A percentile compares a stretch with the other conserved stretches of the same genome.
Conservation (phyloP, 805 yeast species). For the Schwanniomyces sp. region DNA sequence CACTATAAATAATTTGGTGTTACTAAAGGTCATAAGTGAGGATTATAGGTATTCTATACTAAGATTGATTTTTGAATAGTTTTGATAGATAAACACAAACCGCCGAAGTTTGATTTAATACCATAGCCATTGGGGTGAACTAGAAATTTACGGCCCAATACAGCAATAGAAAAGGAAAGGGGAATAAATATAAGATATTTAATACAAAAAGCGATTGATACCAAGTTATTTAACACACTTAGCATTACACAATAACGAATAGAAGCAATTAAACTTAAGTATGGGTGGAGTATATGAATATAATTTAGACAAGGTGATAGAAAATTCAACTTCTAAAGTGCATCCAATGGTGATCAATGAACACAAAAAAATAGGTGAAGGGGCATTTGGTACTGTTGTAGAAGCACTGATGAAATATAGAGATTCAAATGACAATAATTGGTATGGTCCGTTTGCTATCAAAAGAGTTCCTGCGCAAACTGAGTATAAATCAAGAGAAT, state of each 20-base stretch:
- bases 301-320: conserved; percentile 48
- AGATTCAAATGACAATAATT: conserved; percentile 21
- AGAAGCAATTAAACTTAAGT: not conserved
- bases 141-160: too few species aligned
- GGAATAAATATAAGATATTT: too few species aligned
- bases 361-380: conserved; percentile 76
- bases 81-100: not conserved
- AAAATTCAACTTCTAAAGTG: conserved; percentile 52
- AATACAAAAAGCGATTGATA: too few species aligned
- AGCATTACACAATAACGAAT: not conserved
- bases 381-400: conserved; percentile 83
- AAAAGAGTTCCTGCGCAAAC: conserved; percentile 87
- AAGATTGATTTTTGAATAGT: not conserved
- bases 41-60: not conserved
- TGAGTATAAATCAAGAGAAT: conserved; percentile 79
- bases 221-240: too few species aligned
- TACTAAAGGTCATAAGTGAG: not conserved
- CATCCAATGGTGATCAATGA: conserved; percentile 70
- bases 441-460: conserved; percentile 83
- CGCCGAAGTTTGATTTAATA: not conserved
- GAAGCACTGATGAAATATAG: conserved; percentile 57
- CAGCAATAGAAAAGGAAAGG: too few species aligned
- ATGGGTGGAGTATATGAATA: conserved; percentile 25
- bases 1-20: not conserved
- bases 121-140: not conserved